Evolutionary conservation across 2,329 filamentous ascomycete genomes (phyloP).

Genomic region (Colletotrichum sp.): DNA sequence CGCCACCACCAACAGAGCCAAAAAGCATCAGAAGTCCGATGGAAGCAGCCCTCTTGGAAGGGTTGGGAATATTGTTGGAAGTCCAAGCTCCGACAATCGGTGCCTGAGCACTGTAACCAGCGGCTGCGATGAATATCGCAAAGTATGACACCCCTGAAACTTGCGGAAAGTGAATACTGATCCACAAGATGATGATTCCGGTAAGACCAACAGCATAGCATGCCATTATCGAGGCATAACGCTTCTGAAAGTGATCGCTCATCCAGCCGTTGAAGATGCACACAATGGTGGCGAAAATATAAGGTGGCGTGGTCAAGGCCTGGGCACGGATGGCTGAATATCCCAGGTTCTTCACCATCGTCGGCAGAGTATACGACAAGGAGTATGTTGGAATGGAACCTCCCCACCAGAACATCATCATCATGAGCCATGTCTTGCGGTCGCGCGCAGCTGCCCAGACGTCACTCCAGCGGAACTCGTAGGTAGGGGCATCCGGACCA

Average conservation of each 20-base stretch:
- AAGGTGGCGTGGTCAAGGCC: slow-evolving; percentile 33
- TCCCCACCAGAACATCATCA: slow-evolving; percentile 28
- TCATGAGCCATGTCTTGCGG: slow-evolving; percentile 24
- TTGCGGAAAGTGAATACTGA: neutral
- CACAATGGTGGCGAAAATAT: slow-evolving; percentile 44
- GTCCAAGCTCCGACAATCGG: neutral
- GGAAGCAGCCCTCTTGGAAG: neutral
- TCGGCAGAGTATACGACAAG: slow-evolving; percentile 29
- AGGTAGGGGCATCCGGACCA: slow-evolving; percentile 9
- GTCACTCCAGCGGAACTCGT: slow-evolving; percentile 23
- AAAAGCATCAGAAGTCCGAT: neutral
- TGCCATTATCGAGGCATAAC: slow-evolving; percentile 21
- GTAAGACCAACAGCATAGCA: slow-evolving; percentile 24
- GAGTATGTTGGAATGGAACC: slow-evolving; percentile 28
- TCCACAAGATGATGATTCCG: slow-evolving; percentile 12
- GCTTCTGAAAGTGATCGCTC: slow-evolving; percentile 39
- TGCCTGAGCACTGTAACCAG: neutral
- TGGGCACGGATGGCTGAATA: slow-evolving; percentile 30
- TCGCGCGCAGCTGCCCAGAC: slow-evolving; percentile 21
- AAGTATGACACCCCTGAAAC: neutral
- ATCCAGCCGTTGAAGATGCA: slow-evolving; percentile 35
- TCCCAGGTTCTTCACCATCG: slow-evolving; percentile 31
- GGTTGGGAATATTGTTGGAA: neutral
- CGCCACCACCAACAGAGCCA: neutral
- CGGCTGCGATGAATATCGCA: neutral